Percentiles rank a stretch among this genome's conserved stretches.
Conservation (phyloP, 768 basidiomycete species). For the Auriscalpium orientale region DNA sequence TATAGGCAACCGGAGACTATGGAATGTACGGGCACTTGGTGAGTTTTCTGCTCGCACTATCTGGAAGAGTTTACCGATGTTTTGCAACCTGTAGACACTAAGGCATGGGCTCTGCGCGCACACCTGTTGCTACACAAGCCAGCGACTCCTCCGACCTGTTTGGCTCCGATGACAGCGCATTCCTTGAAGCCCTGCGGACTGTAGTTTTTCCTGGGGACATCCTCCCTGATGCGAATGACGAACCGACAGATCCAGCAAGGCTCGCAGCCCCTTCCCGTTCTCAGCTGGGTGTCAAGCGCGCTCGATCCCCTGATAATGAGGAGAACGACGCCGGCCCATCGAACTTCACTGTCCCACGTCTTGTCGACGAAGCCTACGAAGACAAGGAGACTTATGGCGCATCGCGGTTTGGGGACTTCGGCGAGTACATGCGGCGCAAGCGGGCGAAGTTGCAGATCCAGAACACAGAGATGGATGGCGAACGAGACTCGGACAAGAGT, state of each 20-base stretch:
- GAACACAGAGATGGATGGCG: conserved; percentile 37
- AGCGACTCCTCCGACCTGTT: conserved; percentile 46
- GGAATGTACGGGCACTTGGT: too few species aligned
- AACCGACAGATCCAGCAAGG: conserved; percentile 1
- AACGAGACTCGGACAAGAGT: conserved; percentile 21
- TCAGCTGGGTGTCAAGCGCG: conserved; percentile 9
- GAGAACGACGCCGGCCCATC: conserved; percentile 2
- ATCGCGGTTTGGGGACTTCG: conserved; percentile 73
- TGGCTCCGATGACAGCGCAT: conserved; percentile 45
- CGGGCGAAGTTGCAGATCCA: conserved; percentile 86
- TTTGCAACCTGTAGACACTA: too few species aligned
- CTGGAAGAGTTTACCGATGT: too few species aligned
- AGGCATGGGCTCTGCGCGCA: too few species aligned
- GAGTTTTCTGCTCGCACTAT: too few species aligned
- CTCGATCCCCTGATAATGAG: conserved; percentile 2
- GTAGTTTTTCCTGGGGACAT: conserved; percentile 43
- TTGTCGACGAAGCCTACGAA: conserved; percentile 6
- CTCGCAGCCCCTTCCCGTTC: conserved; percentile 2
- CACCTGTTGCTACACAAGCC: background rate
- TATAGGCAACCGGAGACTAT: too few species aligned
- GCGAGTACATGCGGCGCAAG: conserved; percentile 87
- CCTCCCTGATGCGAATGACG: background rate
- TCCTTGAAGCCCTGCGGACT: conserved; percentile 40
- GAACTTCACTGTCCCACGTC: background rate
- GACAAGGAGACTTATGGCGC: conserved; percentile 54